Evolutionary conservation across 139 green algal genomes (phyloP).

Genomic region (Chlorella vulgaris): DNA sequence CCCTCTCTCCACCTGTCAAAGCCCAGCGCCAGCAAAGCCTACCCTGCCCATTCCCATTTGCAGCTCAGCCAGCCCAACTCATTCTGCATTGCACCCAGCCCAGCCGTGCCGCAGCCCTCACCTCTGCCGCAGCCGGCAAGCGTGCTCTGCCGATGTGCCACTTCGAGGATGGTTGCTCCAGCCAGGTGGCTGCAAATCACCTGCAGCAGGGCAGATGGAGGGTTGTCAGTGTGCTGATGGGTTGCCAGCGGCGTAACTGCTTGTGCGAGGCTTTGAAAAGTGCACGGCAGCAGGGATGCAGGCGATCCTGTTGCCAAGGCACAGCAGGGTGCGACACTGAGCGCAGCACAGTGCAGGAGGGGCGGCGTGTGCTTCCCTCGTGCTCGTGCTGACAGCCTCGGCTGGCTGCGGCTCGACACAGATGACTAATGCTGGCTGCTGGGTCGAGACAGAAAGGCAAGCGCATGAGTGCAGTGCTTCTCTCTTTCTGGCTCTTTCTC

Average conservation of each 20-base stretch:
- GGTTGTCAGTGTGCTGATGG: too few species aligned
- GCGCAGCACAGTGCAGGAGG: neutral
- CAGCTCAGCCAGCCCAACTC: neutral
- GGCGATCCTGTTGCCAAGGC: too few species aligned
- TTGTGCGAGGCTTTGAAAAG: too few species aligned
- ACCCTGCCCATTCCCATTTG: neutral
- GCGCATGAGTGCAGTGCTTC: neutral
- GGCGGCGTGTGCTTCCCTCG: too few species aligned
- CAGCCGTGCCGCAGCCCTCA: too few species aligned
- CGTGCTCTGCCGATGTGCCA: conserved; percentile 69
- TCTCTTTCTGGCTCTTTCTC: too few species aligned
- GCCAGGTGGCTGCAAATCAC: conserved; percentile 33
- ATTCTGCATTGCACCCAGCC: neutral
- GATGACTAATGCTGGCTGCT: too few species aligned
- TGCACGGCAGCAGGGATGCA: too few species aligned
- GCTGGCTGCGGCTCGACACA: too few species aligned
- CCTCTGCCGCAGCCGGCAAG: conserved; percentile 55
- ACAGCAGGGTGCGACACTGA: too few species aligned
- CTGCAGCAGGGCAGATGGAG: neutral
- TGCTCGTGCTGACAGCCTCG: too few species aligned
- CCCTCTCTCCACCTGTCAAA: neutral
- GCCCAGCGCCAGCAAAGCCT: neutral
- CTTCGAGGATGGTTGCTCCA: conserved; percentile 61
- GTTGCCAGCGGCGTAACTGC: neutral
- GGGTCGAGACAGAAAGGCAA: neutral